Conservation (phyloP, 2,329 filamentous ascomycete species). For the Aspergillus glaucus region DNA sequence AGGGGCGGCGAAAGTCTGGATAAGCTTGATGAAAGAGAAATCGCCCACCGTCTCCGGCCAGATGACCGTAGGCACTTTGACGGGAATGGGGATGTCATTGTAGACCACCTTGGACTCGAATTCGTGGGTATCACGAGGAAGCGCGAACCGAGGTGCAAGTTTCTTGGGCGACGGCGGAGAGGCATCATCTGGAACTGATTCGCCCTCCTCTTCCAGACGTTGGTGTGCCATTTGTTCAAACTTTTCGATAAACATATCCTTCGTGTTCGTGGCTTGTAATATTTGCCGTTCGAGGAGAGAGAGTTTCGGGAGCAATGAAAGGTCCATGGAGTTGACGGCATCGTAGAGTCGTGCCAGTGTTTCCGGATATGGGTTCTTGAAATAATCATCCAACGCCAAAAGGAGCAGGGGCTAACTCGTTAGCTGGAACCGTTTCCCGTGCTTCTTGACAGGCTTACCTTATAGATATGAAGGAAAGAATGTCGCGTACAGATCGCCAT, state of each 20-base stretch:
- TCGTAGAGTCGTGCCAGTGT: conserved; percentile 85
- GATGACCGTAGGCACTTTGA: conserved; percentile 90
- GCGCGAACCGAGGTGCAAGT: conserved; percentile 60
- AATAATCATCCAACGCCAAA: conserved; percentile 91
- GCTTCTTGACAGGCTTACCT: conserved; percentile 49
- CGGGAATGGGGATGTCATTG: conserved; percentile 91
- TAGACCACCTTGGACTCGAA: conserved; percentile 95
- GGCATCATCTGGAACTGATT: conserved; percentile 21
- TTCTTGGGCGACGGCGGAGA: conserved; percentile 47
- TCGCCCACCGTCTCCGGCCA: conserved; percentile 96
- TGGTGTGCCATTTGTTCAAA: conserved; percentile 91
- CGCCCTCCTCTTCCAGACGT: conserved; percentile 61
- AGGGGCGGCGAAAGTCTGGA: conserved; percentile 82
- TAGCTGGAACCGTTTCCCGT: conserved; percentile 7
- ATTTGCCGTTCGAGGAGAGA: conserved; percentile 79
- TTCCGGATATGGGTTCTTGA: conserved; percentile 81
- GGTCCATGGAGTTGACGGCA: conserved; percentile 92
- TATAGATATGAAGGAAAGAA: conserved; percentile 97
- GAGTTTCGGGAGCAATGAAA: conserved; percentile 83
- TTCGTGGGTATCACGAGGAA: conserved; percentile 93
- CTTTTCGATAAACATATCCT: conserved; percentile 95
- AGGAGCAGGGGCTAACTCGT: conserved; percentile 68
- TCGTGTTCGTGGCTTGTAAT: conserved; percentile 82
- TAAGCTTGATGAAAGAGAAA: conserved; percentile 94
- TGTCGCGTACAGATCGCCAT: conserved; percentile 99